These are phyloP conservation scores for Elsinoe australis DNA, from an alignment of 2,329 filamentous ascomycete species.

Conservation along the genomic window DNA sequence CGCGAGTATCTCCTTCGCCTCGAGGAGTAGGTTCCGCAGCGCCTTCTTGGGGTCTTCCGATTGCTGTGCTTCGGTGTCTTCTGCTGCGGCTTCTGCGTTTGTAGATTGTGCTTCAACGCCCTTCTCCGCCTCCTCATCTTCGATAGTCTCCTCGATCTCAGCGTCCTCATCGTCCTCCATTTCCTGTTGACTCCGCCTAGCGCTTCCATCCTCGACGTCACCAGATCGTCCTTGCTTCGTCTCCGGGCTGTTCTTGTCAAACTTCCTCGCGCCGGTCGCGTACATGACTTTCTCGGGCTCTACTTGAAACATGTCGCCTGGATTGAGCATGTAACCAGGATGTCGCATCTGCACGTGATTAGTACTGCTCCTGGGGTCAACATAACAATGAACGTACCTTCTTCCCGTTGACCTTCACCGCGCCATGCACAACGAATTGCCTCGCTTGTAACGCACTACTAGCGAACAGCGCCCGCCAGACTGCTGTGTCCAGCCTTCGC, in stretches of 20 bases:
- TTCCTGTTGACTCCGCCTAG: neutral
- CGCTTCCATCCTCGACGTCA: conserved; percentile 12
- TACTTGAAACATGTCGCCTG: conserved; percentile 97
- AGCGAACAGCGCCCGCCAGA: conserved; percentile 89
- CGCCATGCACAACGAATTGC: conserved; percentile 88
- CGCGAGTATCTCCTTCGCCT: conserved; percentile 55
- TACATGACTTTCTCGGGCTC: conserved; percentile 80
- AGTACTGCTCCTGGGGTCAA: neutral
- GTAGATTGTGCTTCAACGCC: no score
- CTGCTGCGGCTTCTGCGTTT: no score
- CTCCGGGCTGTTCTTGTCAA: conserved; percentile 24
- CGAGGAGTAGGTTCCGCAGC: conserved; percentile 48
- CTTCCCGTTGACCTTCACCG: conserved; percentile 92
- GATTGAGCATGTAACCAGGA: conserved; percentile 89
- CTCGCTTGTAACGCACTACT: conserved; percentile 87
- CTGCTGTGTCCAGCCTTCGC: conserved; percentile 82
- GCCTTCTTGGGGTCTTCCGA: conserved; percentile 35
- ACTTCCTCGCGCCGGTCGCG: conserved; percentile 63
- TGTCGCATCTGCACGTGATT: conserved; percentile 65
- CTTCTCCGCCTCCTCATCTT: conserved; percentile 22
- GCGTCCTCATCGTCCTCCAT: conserved; percentile 25
- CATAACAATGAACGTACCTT: conserved; percentile 53
- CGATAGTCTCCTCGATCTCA: conserved; percentile 19
- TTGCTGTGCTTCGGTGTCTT: conserved; percentile 34
- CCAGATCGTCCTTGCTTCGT: conserved; percentile 19